A percentile compares a stretch with the other conserved stretches of the same genome.
These are phyloP conservation scores for Steccherinum ochraceum DNA, from an alignment of 768 basidiomycete genomes.

Conservation along the genomic window DNA sequence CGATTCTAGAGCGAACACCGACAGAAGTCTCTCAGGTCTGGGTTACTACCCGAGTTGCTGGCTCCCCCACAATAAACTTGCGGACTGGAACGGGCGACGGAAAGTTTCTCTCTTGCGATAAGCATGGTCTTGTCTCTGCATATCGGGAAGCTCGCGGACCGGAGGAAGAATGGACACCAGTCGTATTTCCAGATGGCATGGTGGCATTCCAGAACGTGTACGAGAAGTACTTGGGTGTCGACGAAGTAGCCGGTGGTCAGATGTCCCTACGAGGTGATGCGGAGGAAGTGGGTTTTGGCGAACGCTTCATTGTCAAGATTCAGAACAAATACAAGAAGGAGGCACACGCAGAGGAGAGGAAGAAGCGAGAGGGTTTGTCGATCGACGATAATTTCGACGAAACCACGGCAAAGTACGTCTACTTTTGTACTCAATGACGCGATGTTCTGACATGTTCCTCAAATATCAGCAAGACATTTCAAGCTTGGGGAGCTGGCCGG, in stretches of 20 bases:
- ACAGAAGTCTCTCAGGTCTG: constrained; percentile 86
- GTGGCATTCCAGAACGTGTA: constrained; percentile 85
- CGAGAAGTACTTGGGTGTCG: constrained; percentile 80
- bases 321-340: constrained; percentile 88
- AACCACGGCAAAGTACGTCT: constrained; percentile 60
- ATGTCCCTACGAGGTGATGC: constrained; percentile 78
- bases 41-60: constrained; percentile 84
- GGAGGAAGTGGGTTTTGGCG: constrained; percentile 78
- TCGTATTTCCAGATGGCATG: constrained; percentile 79
- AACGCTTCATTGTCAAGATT: constrained; percentile 85
- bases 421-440: too few relatives aligned
- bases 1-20: constrained; percentile 61
- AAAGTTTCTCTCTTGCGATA: constrained; percentile 86
- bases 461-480: constrained; percentile 59
- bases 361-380: constrained; percentile 40
- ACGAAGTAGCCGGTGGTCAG: constrained; percentile 81
- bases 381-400: constrained; percentile 52
- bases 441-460: too few relatives aligned
- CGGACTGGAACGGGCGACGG: constrained; percentile 84
- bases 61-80: constrained; percentile 78
- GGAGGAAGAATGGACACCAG: constrained; percentile 91
- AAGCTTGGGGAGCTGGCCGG: constrained; percentile 81
- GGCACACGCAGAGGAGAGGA: constrained; percentile 50
- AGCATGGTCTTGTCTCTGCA: constrained; percentile 76
- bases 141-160: constrained; percentile 87